Evolutionary conservation across 768 basidiomycete genomes (phyloP), one percentile per base, ranked within the genome.

Genomic region (Jaapia argillacea): DNA sequence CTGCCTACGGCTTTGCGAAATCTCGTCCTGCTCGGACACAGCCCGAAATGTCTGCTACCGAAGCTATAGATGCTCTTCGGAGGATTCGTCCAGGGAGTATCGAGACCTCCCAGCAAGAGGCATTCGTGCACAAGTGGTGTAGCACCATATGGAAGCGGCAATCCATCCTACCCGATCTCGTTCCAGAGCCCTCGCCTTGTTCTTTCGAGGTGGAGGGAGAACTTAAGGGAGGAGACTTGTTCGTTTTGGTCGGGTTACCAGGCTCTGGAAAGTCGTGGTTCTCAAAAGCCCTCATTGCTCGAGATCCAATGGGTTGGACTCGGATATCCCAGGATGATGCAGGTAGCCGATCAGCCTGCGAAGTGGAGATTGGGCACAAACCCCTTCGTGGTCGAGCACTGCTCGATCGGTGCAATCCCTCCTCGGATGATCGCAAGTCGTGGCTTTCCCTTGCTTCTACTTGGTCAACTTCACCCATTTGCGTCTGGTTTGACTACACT

Each of bases 251-350:
- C 4, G 77, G 79, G 5, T 67, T 79, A 2, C 76, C 78, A 2
- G 79, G 78, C 2, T 72, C 77, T 0, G 78, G 77, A 20, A 80
- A 80, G 54, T 72, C 75, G 1, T 74, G 69, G 67, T 66, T 79
- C 42, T 63, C 71, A 1, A 62, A 64, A n/a, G 61, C 70, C 1
- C 56, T 80, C 18, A 49, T 70, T 0, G 64, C 67, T 2, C 63
- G 77, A 12, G 62, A 74, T 43, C 63, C 66, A 3, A 49, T 47
- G 3, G 57, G 59, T 0, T 78, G 72, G 73, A 59, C 52, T 5
- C 55, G 60, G 28, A 68, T 79, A 35, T 75, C 73, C 2, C 75
- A 78, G 53, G 79, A 81, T 53, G 76, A 77, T 2, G 56, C 66
- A 4, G 71, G 76, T 1, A 73, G 72, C 42, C 59, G 74, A 40